Percentiles rank a stretch among this genome's conserved stretches.
Evolutionary conservation across 345 rosid genomes (phyloP).

Genomic region (Melaleuca quinquenervia): DNA sequence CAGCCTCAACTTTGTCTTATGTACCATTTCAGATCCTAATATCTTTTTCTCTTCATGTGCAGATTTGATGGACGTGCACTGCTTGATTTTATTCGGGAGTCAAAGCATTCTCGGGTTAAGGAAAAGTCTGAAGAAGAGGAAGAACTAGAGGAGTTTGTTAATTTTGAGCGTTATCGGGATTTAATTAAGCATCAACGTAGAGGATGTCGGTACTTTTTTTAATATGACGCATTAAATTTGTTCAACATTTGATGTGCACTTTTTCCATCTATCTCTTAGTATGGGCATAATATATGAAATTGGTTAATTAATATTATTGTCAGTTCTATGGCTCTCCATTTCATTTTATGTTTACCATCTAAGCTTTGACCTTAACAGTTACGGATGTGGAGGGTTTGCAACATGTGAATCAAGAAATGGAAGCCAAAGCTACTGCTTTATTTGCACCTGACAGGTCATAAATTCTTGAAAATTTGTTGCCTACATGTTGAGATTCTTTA

Average conservation of each 20-base stretch:
- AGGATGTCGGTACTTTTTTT: constrained; percentile 99
- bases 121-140: constrained; percentile 84
- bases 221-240: constrained; percentile 10
- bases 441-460: constrained; percentile 48
- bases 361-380: constrained; percentile 41
- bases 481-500: not conserved
- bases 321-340: not conserved
- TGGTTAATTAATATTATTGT: constrained; percentile 4
- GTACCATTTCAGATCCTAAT: not conserved
- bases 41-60: not conserved
- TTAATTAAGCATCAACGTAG: constrained; percentile 99
- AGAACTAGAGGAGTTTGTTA: constrained; percentile 99
- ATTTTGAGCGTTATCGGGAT: constrained; percentile 99
- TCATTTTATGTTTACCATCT: constrained; percentile 5
- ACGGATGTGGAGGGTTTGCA: constrained; percentile 79
- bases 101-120: constrained; percentile 35
- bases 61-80: constrained; percentile 93
- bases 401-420: constrained; percentile 77
- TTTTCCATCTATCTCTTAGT: constrained; percentile 7
- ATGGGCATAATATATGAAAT: constrained; percentile 3
- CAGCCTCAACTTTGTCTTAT: not conserved
- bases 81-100: constrained; percentile 85
- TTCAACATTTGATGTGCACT: not conserved
- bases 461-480: not conserved
- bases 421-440: constrained; percentile 54